Conservation (phyloP, 2,329 filamentous ascomycete species). For the Xylariaceae sp. region DNA sequence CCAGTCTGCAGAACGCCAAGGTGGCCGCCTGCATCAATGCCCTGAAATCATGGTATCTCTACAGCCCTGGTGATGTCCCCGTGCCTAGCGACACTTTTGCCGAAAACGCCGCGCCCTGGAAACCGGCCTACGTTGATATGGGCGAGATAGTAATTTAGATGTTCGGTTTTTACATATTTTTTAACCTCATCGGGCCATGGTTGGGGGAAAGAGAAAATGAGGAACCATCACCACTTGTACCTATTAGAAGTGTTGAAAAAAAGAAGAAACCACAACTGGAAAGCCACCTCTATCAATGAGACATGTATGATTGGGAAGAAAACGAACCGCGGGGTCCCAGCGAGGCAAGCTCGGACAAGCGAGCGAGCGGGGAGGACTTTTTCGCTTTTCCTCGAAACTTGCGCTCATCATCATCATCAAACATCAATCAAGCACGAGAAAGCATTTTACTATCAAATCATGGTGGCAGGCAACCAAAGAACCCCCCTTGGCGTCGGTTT, state of each 20-base stretch:
- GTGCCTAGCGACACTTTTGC: slow-evolving; percentile 66
- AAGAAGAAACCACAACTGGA: neutral
- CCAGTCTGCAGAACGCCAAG: slow-evolving; percentile 71
- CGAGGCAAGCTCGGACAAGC: slow-evolving; percentile 1
- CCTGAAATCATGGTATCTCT: slow-evolving; percentile 93
- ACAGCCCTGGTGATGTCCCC: slow-evolving; percentile 66
- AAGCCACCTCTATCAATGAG: slow-evolving; percentile 4
- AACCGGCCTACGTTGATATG: slow-evolving; percentile 62
- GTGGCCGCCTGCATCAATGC: slow-evolving; percentile 76
- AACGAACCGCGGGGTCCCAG: neutral
- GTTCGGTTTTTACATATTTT: neutral
- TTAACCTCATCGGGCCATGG: neutral
- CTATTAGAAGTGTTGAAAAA: slow-evolving; percentile 10
- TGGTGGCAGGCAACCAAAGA: too few species aligned
- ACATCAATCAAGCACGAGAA: too few species aligned
- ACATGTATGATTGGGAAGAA: slow-evolving; percentile 8
- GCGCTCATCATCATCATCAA: too few species aligned
- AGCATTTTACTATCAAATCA: neutral
- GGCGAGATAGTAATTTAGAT: slow-evolving; percentile 58
- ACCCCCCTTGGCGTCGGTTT: too few species aligned
- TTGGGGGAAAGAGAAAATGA: neutral
- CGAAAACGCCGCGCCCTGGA: slow-evolving; percentile 57
- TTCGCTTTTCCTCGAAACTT: too few species aligned
- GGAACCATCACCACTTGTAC: neutral
- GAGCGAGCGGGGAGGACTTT: neutral